These are phyloP conservation scores for Pyricularia grisea DNA, from an alignment of 2,329 filamentous ascomycete species.

Conservation along the genomic window DNA sequence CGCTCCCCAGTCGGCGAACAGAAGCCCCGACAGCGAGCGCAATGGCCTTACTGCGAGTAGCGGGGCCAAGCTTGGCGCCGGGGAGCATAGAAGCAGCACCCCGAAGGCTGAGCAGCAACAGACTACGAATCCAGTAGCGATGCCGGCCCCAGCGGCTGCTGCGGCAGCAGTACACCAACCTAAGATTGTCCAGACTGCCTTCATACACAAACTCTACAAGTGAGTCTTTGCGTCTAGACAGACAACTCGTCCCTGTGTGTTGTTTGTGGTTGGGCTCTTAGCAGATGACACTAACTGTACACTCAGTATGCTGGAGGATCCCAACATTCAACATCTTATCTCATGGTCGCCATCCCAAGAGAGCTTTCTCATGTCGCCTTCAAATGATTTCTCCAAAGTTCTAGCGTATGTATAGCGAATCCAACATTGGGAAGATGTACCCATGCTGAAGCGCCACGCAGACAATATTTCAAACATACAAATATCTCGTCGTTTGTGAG, in stretches of 20 bases:
- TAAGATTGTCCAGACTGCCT: constrained; percentile 96
- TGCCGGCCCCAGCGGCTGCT: constrained; percentile 47
- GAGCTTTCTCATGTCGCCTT: constrained; percentile 98
- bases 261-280: background rate
- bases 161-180: constrained; percentile 78
- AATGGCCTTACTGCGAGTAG: constrained; percentile 8
- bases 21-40: constrained; percentile 26
- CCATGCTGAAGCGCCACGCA: constrained; percentile 24
- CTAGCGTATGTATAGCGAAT: constrained; percentile 62
- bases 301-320: constrained; percentile 88
- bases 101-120: constrained; percentile 22
- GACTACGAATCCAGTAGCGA: constrained; percentile 19
- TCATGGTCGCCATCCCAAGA: constrained; percentile 92
- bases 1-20: constrained; percentile 30
- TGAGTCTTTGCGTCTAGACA: constrained; percentile 27
- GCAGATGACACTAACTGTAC: background rate
- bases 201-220: constrained; percentile 99
- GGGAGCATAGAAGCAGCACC: constrained; percentile 8
- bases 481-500: constrained; percentile 98
- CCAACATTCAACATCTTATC: constrained; percentile 86
- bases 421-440: background rate
- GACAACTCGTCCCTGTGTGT: background rate
- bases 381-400: constrained; percentile 95
- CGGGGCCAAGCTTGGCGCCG: constrained; percentile 9
- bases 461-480: constrained; percentile 98